Evolutionary conservation across 306 rosid species (phyloP).

Genomic region (Crotalaria pallida): DNA sequence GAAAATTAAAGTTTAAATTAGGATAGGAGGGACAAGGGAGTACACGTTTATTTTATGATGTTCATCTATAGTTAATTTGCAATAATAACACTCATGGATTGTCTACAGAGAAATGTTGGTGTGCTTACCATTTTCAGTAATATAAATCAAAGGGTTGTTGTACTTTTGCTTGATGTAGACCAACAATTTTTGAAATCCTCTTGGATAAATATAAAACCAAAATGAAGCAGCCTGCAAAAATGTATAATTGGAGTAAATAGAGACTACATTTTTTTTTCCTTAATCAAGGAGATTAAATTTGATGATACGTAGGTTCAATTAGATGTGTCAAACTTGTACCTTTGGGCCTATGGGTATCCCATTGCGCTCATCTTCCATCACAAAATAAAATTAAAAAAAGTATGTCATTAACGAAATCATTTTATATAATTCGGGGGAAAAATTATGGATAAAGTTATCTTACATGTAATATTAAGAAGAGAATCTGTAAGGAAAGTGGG

Average conservation of each 20-base stretch:
- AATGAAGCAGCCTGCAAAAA: conserved; percentile 35
- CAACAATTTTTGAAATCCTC: conserved; percentile 30
- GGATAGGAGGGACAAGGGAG: too few species aligned
- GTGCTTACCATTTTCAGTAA: conserved; percentile 43
- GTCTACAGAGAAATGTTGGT: neutral
- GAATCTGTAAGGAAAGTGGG: conserved; percentile 30
- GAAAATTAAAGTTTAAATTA: too few species aligned
- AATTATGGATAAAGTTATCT: neutral
- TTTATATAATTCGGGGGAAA: neutral
- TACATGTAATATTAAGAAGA: conserved; percentile 22
- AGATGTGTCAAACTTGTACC: neutral
- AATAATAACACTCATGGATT: neutral
- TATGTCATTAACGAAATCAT: neutral
- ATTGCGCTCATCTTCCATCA: conserved; percentile 14
- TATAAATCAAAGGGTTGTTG: conserved; percentile 36
- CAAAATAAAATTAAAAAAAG: neutral
- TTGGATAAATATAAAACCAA: conserved; percentile 36
- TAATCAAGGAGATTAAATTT: neutral
- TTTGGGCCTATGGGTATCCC: conserved; percentile 46
- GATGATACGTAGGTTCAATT: neutral
- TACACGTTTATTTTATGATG: too few species aligned
- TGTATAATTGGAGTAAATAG: neutral
- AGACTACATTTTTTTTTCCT: too few species aligned
- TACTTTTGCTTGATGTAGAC: conserved; percentile 31
- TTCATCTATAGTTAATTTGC: neutral